Evolutionary conservation across 2,329 filamentous ascomycete species (phyloP).

Genomic region (Fusarium siculi): DNA sequence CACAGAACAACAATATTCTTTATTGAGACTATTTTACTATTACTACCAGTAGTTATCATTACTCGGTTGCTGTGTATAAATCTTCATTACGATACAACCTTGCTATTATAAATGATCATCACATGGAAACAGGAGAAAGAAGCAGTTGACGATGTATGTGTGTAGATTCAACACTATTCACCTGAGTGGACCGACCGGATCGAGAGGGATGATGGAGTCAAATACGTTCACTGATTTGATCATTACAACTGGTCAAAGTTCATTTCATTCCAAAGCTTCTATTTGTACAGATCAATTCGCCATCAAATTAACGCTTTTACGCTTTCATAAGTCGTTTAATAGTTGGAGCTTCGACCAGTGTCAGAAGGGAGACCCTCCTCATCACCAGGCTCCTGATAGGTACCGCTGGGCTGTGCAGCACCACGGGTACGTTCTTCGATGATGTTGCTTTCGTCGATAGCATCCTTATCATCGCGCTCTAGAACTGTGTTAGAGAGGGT

Average conservation of each 20-base stretch:
- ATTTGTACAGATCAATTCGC: background rate
- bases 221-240: too few species aligned
- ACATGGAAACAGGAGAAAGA: too few species aligned
- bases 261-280: background rate
- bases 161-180: background rate
- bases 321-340: background rate
- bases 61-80: rapidly evolving
- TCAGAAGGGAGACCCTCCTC: slow-evolving; percentile 35
- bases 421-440: slow-evolving; percentile 33
- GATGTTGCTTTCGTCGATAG: slow-evolving; percentile 34
- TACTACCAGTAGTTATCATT: rapidly evolving
- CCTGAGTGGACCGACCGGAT: too few species aligned
- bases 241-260: rapidly evolving
- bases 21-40: rapidly evolving
- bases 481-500: slow-evolving; percentile 3
- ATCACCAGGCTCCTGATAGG: slow-evolving; percentile 35
- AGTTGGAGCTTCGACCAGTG: slow-evolving; percentile 30
- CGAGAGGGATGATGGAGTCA: too few species aligned
- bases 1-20: rapidly evolving
- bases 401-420: slow-evolving; percentile 25
- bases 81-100: too few species aligned
- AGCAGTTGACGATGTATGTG: background rate
- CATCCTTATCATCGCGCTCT: slow-evolving; percentile 36
- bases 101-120: rapidly evolving
- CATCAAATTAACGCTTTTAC: background rate